These are phyloP conservation scores for Medicago arabica DNA, from an alignment of 306 rosid species.

Conservation along the genomic window DNA sequence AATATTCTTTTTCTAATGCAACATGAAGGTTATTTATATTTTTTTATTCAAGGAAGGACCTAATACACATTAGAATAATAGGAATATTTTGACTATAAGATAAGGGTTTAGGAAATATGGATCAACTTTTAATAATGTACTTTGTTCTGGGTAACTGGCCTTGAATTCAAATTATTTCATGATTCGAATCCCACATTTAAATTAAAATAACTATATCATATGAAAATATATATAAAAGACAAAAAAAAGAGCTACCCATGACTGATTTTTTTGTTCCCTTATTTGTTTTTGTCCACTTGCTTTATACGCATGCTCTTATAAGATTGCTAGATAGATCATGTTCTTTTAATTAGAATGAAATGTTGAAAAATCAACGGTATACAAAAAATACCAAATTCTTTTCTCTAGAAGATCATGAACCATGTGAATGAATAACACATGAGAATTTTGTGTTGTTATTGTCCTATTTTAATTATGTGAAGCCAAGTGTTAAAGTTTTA, in stretches of 20 bases:
- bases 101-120: slow-evolving; percentile 26
- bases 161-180: slow-evolving; percentile 36
- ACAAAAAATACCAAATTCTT: slow-evolving; percentile 28
- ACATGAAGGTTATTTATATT: slow-evolving; percentile 2
- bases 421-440: not conserved
- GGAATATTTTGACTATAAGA: slow-evolving; percentile 39
- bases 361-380: slow-evolving; percentile 34
- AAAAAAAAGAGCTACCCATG: slow-evolving; percentile 30
- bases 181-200: slow-evolving; percentile 27
- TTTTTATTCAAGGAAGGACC: slow-evolving; percentile 20
- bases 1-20: slow-evolving; percentile 2
- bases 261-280: slow-evolving; percentile 37
- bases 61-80: slow-evolving; percentile 29
- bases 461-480: not conserved
- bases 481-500: slow-evolving; percentile 9
- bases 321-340: slow-evolving; percentile 40
- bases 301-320: slow-evolving; percentile 73
- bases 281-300: slow-evolving; percentile 57
- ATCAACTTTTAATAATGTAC: slow-evolving; percentile 38
- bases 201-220: slow-evolving; percentile 27
- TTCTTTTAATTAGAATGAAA: slow-evolving; percentile 34
- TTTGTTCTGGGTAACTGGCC: slow-evolving; percentile 33
- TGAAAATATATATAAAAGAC: slow-evolving; percentile 24
- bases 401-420: slow-evolving; percentile 49
- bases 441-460: not conserved